phyloP scores from a whole-genome alignment of 2,329 filamentous ascomycete species.

The Emericellopsis atlantica region DNA sequence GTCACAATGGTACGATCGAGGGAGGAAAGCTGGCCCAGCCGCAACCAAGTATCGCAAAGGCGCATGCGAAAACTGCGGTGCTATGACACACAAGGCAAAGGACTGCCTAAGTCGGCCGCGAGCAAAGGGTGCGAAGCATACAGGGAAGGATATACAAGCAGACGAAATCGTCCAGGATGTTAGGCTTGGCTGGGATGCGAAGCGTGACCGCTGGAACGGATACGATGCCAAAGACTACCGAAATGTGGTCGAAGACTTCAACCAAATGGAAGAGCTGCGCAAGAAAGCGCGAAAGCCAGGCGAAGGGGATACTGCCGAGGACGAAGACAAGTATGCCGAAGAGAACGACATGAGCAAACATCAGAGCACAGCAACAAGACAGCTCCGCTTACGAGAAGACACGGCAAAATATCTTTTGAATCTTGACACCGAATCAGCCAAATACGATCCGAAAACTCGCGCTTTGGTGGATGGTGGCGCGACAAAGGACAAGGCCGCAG shows the following conservation, averaged over 20 bases:
- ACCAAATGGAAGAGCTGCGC: constrained; percentile 70
- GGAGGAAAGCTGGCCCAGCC: constrained; percentile 70
- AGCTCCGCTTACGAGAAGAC: constrained; percentile 86
- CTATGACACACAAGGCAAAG: constrained; percentile 91
- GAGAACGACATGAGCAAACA: constrained; percentile 95
- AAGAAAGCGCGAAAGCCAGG: constrained; percentile 29
- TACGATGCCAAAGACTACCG: constrained; percentile 83
- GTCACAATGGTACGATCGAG: constrained; percentile 87
- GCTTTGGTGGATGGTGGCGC: constrained; percentile 80
- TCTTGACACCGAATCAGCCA: constrained; percentile 87
- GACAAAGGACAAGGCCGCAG: constrained; percentile 65
- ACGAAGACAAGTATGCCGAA: constrained; percentile 72
- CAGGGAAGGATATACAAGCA: constrained; percentile 83
- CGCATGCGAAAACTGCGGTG: constrained; percentile 95
- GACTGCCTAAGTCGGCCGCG: constrained; percentile 84
- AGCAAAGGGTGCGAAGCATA: constrained; percentile 83
- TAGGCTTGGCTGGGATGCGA: constrained; percentile 88
- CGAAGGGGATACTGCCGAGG: constrained; percentile 35
- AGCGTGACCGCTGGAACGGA: constrained; percentile 96
- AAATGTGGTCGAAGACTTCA: constrained; percentile 78
- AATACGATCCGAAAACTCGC: constrained; percentile 94
- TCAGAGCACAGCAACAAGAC: constrained; percentile 80
- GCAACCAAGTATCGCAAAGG: constrained; percentile 97
- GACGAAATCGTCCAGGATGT: constrained; percentile 83
- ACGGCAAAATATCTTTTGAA: constrained; percentile 95